Evolutionary conservation across 768 basidiomycete species (phyloP).

Genomic region (Tricholoma furcatifolium): DNA sequence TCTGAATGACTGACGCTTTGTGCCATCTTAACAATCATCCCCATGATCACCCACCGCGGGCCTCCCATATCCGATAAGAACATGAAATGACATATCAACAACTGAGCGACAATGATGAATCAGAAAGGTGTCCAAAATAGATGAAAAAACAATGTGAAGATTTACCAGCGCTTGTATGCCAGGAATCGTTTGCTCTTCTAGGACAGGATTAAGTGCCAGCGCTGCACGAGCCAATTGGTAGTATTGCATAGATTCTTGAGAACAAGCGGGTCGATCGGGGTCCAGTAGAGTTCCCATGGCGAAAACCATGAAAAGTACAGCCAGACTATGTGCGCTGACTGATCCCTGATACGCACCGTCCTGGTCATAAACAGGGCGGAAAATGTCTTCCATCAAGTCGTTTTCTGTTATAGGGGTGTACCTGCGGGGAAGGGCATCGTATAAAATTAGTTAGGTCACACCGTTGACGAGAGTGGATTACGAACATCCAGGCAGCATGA

Average conservation of each 20-base stretch:
- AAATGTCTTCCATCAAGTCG: conserved; percentile 54
- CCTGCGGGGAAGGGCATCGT: conserved; percentile 32
- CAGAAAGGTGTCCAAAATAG: conserved; percentile 12
- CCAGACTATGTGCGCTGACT: conserved; percentile 50
- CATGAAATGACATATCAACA: conserved; percentile 58
- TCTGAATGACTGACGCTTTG: conserved; percentile 50
- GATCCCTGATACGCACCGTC: conserved; percentile 36
- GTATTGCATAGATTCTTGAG: conserved; percentile 53
- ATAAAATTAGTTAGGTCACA: conserved; percentile 5
- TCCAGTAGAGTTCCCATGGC: conserved; percentile 65
- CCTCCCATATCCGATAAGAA: conserved; percentile 52
- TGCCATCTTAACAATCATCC: conserved; percentile 66
- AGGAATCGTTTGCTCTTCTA: conserved; percentile 62
- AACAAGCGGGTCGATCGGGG: conserved; percentile 50
- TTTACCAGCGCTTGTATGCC: conserved; percentile 66
- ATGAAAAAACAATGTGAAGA: conserved; percentile 11
- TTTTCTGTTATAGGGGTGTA: conserved; percentile 63
- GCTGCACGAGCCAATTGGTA: conserved; percentile 62
- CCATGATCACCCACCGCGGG: conserved; percentile 70
- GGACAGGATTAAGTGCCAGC: conserved; percentile 58
- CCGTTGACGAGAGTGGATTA: conserved; percentile 14
- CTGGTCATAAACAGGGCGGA: conserved; percentile 51
- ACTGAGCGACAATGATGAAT: conserved; percentile 31
- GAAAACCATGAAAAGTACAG: conserved; percentile 63
- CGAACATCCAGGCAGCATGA: conserved; percentile 74